These are phyloP conservation scores for Cordyceps cateniannulata DNA, from an alignment of 2,329 filamentous ascomycete species.

Conservation along the genomic window DNA sequence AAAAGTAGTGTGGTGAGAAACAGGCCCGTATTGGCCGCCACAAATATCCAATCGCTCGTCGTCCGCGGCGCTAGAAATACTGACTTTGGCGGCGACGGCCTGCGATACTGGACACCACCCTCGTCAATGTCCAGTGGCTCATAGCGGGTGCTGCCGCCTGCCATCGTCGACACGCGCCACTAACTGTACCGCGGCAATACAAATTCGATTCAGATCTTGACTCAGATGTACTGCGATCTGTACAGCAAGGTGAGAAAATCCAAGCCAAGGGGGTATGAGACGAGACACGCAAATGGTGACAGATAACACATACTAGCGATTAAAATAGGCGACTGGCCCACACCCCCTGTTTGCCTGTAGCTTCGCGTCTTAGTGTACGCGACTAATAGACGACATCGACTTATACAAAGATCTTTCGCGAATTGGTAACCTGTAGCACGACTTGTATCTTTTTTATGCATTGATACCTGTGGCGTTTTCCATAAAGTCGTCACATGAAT, in stretches of 20 bases:
- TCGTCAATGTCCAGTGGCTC: constrained; percentile 5
- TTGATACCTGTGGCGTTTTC: background rate
- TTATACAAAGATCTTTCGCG: background rate
- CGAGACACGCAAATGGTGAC: background rate
- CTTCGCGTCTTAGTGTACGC: background rate
- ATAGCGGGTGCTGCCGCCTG: background rate
- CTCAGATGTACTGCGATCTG: background rate
- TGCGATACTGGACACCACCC: background rate
- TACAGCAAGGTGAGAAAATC: background rate
- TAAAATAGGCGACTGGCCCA: constrained; percentile 1
- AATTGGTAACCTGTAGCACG: background rate
- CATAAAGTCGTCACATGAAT: background rate
- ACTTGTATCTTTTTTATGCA: background rate
- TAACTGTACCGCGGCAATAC: background rate
- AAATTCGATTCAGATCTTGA: background rate
- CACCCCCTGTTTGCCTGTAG: background rate
- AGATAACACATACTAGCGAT: background rate
- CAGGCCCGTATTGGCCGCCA: background rate
- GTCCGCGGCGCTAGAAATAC: constrained; percentile 2
- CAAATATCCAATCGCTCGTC: background rate
- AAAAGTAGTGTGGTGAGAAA: background rate
- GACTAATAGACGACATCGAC: background rate
- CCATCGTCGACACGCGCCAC: background rate
- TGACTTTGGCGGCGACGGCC: background rate
- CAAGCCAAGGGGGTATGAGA: background rate